Evolutionary conservation across 805 yeast genomes (phyloP), one percentile per base, ranked within the genome.

Genomic region (Komagataella pastoris): DNA sequence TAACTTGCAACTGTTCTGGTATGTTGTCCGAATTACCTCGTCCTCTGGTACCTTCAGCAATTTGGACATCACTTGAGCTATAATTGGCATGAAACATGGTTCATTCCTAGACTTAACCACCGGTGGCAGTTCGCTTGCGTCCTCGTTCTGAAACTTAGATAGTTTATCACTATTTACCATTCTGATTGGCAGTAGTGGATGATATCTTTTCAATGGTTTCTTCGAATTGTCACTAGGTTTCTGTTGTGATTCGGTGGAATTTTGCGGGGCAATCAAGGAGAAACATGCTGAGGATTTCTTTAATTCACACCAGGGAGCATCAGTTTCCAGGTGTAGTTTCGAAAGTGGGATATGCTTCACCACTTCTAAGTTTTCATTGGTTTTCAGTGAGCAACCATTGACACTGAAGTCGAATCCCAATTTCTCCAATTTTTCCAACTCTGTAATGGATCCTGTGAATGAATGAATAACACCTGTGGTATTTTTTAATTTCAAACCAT

Each of bases 231-330:
- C 4, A 7, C n/a, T 45, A 21, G 24, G 52, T 43, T 43, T 54
- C 50, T 14, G 59, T 78, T 81, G 3, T 87, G 87, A 55, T 78
- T 76, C 7, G 68, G 60, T 0, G 80, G 66, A 30, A 89, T 62
- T 55, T 70, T 74, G 55, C 77, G 68, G 65, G 77, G 40, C 40
- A 30, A 30, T 14, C 14, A 30, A 30, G 4, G 40, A 30, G 14
- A 30, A 80, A 14, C 93, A 77, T 2, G 88, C 88, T 63, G 88
- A 96, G 7, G 93, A 75, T 57, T 79, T 85, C 53, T 95, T 74
- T 48, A 93, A 79, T 61, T 90, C 98, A 69, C 99, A 93, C 99
- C 99, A 93, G 1, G 99, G 99, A 3, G 97, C 89, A 67, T 93
- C 99, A 0, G 97, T 91, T 63, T 93, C 99, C 7, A 93, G 76